Conservation (phyloP, 352 stramenopile genomes). For the Thalassiosira livingstoniorum region DNA sequence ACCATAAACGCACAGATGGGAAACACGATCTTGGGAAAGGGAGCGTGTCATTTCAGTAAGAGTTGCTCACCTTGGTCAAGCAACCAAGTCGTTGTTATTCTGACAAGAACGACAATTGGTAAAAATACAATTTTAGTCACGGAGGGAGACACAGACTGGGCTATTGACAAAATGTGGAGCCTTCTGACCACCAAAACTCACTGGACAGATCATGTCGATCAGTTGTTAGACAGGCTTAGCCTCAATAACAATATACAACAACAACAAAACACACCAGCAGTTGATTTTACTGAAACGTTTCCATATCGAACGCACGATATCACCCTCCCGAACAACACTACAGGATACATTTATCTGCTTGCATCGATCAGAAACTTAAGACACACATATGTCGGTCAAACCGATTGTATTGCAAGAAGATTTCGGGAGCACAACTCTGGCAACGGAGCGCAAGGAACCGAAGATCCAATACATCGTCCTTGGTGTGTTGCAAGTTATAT, state of each 20-base stretch:
- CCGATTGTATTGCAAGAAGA: constrained; percentile 2
- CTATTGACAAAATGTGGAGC: constrained; percentile 34
- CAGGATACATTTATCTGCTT: neutral
- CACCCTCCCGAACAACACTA: neutral
- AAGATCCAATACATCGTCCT: neutral
- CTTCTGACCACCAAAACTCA: constrained; percentile 24
- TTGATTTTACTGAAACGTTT: neutral
- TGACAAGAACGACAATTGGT: constrained; percentile 6
- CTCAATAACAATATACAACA: too few relatives aligned
- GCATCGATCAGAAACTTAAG: neutral
- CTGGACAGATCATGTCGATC: too few relatives aligned
- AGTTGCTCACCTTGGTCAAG: constrained; percentile 23
- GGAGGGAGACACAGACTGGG: constrained; percentile 11
- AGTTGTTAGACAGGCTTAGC: too few relatives aligned
- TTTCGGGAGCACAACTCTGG: constrained; percentile 23
- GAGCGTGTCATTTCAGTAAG: constrained; percentile 27
- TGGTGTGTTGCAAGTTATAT: constrained; percentile 22
- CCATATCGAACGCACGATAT: neutral
- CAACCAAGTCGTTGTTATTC: constrained; percentile 37
- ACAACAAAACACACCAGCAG: neutral
- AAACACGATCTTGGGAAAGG: constrained; percentile 24
- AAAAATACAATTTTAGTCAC: constrained; percentile 13
- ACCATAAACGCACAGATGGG: constrained; percentile 46
- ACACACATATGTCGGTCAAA: neutral
- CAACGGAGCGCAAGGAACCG: constrained; percentile 4